Percentiles rank a stretch among this genome's conserved stretches.
Evolutionary conservation across 2,329 filamentous ascomycete genomes (phyloP).

Genomic region (Fusarium camptoceras): DNA sequence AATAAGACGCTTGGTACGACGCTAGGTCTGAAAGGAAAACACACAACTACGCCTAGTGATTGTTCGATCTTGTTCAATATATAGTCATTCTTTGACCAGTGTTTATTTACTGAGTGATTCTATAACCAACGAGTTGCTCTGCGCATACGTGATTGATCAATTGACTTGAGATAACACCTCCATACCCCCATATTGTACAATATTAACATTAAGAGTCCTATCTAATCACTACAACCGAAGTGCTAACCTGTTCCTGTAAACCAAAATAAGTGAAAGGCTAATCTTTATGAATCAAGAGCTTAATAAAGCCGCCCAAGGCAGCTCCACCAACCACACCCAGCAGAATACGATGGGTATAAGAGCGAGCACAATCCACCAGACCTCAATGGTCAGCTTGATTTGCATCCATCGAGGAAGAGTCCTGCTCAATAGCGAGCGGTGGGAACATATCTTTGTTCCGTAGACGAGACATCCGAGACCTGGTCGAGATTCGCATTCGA

Average conservation of each 20-base stretch:
- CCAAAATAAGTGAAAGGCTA: not conserved
- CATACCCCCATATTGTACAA: not conserved
- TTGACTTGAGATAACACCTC: not conserved
- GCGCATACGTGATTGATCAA: not conserved
- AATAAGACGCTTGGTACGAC: not conserved
- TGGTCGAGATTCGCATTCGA: slow-evolving; percentile 69
- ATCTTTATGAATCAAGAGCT: not conserved
- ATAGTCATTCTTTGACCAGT: not conserved
- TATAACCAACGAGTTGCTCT: not conserved
- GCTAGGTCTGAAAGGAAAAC: not conserved
- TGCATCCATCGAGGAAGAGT: slow-evolving; percentile 59
- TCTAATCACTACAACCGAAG: not conserved
- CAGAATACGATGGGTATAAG: slow-evolving; percentile 55
- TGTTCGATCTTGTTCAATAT: not conserved
- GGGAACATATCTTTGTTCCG: slow-evolving; percentile 61
- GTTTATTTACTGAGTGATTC: not conserved
- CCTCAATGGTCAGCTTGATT: slow-evolving; percentile 58
- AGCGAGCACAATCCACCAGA: slow-evolving; percentile 62
- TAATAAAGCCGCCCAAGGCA: slow-evolving; percentile 21
- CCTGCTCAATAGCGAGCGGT: slow-evolving; percentile 60
- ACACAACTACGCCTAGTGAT: not conserved
- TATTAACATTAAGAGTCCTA: not conserved
- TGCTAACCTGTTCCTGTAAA: not conserved
- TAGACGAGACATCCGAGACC: slow-evolving; percentile 68
- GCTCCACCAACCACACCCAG: slow-evolving; percentile 52